Percentiles rank a stretch among this genome's conserved stretches.
phyloP scores from a whole-genome alignment of 208 protist species.

The Herpetomonas samuelpessoai region DNA sequence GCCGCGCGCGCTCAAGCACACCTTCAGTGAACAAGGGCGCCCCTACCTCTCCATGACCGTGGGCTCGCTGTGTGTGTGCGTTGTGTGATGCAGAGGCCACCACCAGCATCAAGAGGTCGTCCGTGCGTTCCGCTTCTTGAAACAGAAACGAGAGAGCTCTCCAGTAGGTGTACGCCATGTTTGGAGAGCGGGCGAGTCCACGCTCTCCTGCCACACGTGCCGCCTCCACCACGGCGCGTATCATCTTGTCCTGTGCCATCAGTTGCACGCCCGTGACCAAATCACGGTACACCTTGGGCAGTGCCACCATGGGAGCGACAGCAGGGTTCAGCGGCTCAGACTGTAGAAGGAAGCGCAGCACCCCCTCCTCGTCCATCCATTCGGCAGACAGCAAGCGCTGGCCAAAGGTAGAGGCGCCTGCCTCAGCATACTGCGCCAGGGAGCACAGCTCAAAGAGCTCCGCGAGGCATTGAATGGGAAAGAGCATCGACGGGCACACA shows the following conservation, averaged over 20 bases:
- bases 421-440: conserved; percentile 36
- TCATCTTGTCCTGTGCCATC: conserved; percentile 46
- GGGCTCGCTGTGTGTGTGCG: neutral
- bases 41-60: neutral
- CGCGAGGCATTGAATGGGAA: conserved; percentile 72
- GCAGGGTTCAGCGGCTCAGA: conserved; percentile 66
- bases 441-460: conserved; percentile 69
- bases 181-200: conserved; percentile 1
- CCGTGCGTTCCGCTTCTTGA: conserved; percentile 36
- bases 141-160: conserved; percentile 35
- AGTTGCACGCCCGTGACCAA: conserved; percentile 57
- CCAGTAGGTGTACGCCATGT: conserved; percentile 47
- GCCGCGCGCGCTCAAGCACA: conserved; percentile 20
- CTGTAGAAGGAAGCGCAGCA: conserved; percentile 64
- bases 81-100: conserved; percentile 19
- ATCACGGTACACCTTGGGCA: conserved; percentile 63
- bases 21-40: conserved; percentile 12
- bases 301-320: conserved; percentile 60
- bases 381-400: conserved; percentile 46
- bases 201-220: conserved; percentile 18
- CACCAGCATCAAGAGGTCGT: conserved; percentile 41
- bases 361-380: conserved; percentile 54
- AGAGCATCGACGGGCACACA: conserved; percentile 54
- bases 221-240: conserved; percentile 43
- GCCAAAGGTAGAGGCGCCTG: conserved; percentile 55